Evolutionary conservation across 2,329 filamentous ascomycete species (phyloP), one percentile per base, ranked within the genome.

Genomic region (Nectriaceae sp.): DNA sequence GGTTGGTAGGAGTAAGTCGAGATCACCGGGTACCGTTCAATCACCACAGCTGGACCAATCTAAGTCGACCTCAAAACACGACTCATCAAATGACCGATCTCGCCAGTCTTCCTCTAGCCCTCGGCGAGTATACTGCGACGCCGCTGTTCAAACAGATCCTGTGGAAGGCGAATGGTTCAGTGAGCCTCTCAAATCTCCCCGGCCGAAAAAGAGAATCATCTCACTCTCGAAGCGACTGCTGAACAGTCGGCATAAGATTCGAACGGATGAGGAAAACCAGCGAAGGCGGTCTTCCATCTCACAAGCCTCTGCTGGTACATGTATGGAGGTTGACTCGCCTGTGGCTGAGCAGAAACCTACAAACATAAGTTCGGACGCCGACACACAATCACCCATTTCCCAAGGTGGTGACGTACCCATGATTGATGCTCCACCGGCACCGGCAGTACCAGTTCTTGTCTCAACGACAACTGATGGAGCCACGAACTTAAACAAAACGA

Each of bases 111-210:
- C 77, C 1, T 60, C 64, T 1, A 62, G 64, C 1, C 68, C 71
- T 3, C 67, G 69, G 11, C 63, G 71, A 5, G 68, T 70, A 15
- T 84, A 84, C 54, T 67, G 74, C 42, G 76, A 83, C 56, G 75
- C 69, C 10, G 65, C 69, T 4, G 73, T 79, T 2, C 81, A 84
- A 57, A 84, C 81, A 1, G 80, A 83, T 22, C 72, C 75, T 0
- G 77, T 79, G 1, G 70, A 75, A 24, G 77, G 76, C 13, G 75
- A 76, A 49, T 82, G 78, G 77, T 81, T 76, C 50, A 77, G 74
- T 51, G 67, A 69, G 22, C 55, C 63, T 2, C 58, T 49, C 4
- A 64, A 65, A 40, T 61, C 69, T 0, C 63, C 69, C 1, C 72
- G 70, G 33, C 69, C 71, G 1, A 78, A 69, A 53, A 77, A 75